Base-by-base conservation (phyloP, 2,329 filamentous ascomycete genomes). In the Trichoderma gracile region DNA sequence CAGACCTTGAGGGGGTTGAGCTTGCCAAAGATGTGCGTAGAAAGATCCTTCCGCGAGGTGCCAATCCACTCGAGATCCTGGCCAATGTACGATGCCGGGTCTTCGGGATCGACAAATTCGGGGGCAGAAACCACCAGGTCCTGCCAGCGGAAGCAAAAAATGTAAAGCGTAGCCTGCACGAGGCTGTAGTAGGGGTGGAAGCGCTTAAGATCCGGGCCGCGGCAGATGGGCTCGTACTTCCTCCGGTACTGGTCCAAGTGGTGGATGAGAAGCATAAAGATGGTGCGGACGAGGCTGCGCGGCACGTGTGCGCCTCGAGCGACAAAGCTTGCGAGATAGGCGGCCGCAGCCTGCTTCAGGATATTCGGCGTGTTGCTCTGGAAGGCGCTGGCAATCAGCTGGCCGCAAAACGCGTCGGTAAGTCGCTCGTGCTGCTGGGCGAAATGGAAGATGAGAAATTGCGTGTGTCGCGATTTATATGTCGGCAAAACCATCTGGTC, bases 141-240 rank as follows among this genome's bases (percentile, higher is more conserved):
- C 67, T 92, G 89, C 95, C 95, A 99, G 63, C 95, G 89, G 81
- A 99, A 99, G 80, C 95, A 99, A 73, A 96, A 97, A 65, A 96
- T 94, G 79, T 97, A 97, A 25, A 97, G 84, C 3, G 96, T 82
- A 1, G 93, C 93, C 76, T 97, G 93, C n/a, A 90, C 87, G 54
- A 93, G 87, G 19, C 91, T 88, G 75, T 97, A 97, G 77, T 96
- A 97, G 15, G 90, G 86, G 54, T 88, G 87, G 73, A 94, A 97
- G 53, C 90, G 88, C 67, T 89, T 88, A 64, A 96, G 84, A 74
- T 99, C 93, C 0, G 95, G 95, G 3, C 92, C 93, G 17, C 87
- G 88, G 74, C 93, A 96, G 33, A 83, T 80, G 5, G 84, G 80
- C 73, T 96, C 90, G 74, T 93, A 89, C 53, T 87, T 82, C 15